These are phyloP conservation scores for Hypholoma sublateritium DNA, from an alignment of 768 basidiomycete species.

Conservation along the genomic window DNA sequence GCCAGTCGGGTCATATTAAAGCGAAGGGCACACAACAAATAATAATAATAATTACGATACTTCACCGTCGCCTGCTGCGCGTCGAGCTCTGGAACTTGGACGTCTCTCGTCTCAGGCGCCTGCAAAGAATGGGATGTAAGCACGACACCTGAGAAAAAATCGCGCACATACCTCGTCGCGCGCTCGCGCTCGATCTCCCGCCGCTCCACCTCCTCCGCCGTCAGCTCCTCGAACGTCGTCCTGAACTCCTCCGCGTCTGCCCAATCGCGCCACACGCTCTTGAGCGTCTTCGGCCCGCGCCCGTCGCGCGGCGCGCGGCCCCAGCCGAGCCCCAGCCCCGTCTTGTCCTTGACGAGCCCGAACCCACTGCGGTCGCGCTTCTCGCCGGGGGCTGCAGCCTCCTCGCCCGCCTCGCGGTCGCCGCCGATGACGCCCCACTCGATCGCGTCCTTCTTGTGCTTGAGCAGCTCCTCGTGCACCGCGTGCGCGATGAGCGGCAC, in stretches of 20 bases:
- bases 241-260: slow-evolving; percentile 86
- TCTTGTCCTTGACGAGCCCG: slow-evolving; percentile 75
- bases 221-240: slow-evolving; percentile 85
- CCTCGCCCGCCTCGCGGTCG: slow-evolving; percentile 33
- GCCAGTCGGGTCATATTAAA: neutral
- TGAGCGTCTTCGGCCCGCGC: slow-evolving; percentile 76
- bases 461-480: slow-evolving; percentile 91
- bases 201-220: slow-evolving; percentile 87
- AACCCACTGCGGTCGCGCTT: slow-evolving; percentile 49
- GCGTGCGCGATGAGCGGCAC: slow-evolving; percentile 89
- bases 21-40: slow-evolving; percentile 1
- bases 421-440: slow-evolving; percentile 90
- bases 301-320: slow-evolving; percentile 77
- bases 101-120: slow-evolving; percentile 38
- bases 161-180: slow-evolving; percentile 55
- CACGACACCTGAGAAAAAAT: neutral
- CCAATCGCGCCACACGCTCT: slow-evolving; percentile 96
- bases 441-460: slow-evolving; percentile 92
- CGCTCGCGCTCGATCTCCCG: slow-evolving; percentile 87
- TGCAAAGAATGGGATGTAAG: slow-evolving; percentile 11
- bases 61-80: slow-evolving; percentile 35
- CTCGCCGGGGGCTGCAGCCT: slow-evolving; percentile 23
- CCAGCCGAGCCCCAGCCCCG: slow-evolving; percentile 76
- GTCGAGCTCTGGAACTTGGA: slow-evolving; percentile 44
- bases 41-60: slow-evolving; percentile 17